Evolutionary conservation across 2,329 filamentous ascomycete species (phyloP).

Genomic region (Ophiostoma tasmaniense): DNA sequence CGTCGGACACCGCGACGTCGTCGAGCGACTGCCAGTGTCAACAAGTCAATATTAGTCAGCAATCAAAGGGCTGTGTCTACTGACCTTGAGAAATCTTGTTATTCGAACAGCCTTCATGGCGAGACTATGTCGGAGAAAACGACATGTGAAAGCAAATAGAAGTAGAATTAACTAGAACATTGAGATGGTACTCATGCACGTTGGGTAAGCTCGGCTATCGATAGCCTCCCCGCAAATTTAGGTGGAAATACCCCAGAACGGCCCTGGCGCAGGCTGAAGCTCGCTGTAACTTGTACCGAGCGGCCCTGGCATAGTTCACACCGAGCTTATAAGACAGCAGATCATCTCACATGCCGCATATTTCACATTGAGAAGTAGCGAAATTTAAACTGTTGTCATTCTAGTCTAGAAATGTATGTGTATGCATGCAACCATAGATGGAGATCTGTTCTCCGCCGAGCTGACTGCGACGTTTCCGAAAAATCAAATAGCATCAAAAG

Average conservation of each 20-base stretch:
- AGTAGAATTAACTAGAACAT: not conserved
- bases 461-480: not conserved
- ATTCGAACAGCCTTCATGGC: not conserved
- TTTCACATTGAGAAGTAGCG: not conserved
- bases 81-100: not conserved
- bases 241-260: not conserved
- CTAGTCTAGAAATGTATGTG: not conserved
- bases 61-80: not conserved
- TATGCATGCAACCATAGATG: not conserved
- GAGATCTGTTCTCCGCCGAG: not conserved
- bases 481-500: not conserved
- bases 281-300: slow-evolving; percentile 7
- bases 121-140: not conserved
- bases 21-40: not conserved
- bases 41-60: not conserved
- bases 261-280: not conserved
- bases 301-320: not conserved
- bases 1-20: not conserved
- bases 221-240: slow-evolving; percentile 10
- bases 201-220: slow-evolving; percentile 6
- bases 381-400: not conserved
- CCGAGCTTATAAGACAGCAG: not conserved
- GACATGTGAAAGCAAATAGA: not conserved
- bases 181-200: not conserved
- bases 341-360: not conserved